These are phyloP conservation scores for Schizonepeta tenuifolia DNA, from an alignment of 257 asterid genomes.

Conservation along the genomic window DNA sequence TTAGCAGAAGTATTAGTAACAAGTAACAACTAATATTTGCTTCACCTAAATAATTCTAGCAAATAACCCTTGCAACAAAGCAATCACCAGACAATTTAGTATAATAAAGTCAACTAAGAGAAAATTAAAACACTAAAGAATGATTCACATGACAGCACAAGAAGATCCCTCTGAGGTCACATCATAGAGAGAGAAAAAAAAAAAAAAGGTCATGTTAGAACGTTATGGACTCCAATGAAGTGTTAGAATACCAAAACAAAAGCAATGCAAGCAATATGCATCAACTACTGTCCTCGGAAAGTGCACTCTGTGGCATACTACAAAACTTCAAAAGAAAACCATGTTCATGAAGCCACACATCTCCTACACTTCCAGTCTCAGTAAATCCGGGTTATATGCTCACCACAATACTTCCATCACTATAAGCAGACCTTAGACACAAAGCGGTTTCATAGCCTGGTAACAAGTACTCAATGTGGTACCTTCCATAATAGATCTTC, in stretches of 20 bases:
- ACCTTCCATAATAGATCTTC: conserved; percentile 51
- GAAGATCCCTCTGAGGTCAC: not conserved
- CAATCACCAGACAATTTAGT: not conserved
- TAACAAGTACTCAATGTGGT: conserved; percentile 41
- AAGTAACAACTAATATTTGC: not conserved
- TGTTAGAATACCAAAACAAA: not conserved
- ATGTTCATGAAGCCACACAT: not conserved
- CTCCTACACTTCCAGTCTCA: conserved; percentile 1
- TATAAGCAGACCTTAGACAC: conserved; percentile 40
- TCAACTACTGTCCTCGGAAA: too few relatives aligned
- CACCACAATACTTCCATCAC: conserved; percentile 44
- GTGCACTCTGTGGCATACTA: not conserved
- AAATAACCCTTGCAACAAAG: not conserved
- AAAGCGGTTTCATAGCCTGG: conserved; percentile 41
- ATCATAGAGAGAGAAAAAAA: not conserved
- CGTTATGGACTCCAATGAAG: not conserved
- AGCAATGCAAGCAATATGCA: not conserved
- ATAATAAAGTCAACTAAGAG: not conserved
- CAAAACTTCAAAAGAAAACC: not conserved
- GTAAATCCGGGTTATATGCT: conserved; percentile 40
- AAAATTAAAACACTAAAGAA: conserved; percentile 7
- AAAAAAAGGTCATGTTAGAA: not conserved
- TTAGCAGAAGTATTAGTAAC: not conserved
- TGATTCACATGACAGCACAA: not conserved
- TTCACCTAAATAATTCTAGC: not conserved